Base-by-base conservation (phyloP, 1,284 basidiomycete genomes). In the Ustilago cynodontis region DNA sequence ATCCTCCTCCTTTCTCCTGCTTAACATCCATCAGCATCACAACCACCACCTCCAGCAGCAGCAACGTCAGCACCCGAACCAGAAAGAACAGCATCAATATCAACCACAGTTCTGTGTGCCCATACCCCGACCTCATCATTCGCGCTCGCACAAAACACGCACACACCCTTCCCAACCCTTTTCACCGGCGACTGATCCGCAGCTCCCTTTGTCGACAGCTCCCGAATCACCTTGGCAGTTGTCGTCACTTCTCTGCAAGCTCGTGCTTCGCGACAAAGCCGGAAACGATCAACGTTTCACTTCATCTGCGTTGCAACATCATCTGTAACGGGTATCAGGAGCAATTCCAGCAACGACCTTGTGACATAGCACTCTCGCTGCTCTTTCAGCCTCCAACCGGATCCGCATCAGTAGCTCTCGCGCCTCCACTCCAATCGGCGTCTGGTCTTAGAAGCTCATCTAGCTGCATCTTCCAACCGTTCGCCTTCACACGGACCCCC, bases 81-180 rank as follows among this genome's bases (percentile, higher is more conserved):
- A 33, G 11, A 33, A 33, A 5, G 6, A 11, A 33, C 31, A 33
- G 11, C 31, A 47, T 26, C 45, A 49, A 26, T n/a, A 28, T 22
- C 47, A 28, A 11, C 47, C 3, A 28, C 24, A 5, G 28, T 14
- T 16, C 41, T 43, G 24, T 26, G 47, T 49, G 41, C 47, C 16
- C 47, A 49, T 49, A 49, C 47, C 47, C 47, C 47, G 47, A 49
- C 47, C 47, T 16, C 22, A 16, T n/a, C n/a, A 26, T 18, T 28
- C 47, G 2, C 24, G 47, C 24, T 49, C 47, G 47, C 47, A 49
- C 47, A 49, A 16, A 49, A 47, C 45, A 47, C 45, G 14, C 16
- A 26, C 47, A 4, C 47, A 49, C 47, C 24, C 26, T 26, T 8
- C 11, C 24, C 26, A 28, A 26, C 47, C 47, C 47, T 49, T 24